phyloP scores from a whole-genome alignment of 2,329 filamentous ascomycete species.

The Scolecobasidium constrictum region DNA sequence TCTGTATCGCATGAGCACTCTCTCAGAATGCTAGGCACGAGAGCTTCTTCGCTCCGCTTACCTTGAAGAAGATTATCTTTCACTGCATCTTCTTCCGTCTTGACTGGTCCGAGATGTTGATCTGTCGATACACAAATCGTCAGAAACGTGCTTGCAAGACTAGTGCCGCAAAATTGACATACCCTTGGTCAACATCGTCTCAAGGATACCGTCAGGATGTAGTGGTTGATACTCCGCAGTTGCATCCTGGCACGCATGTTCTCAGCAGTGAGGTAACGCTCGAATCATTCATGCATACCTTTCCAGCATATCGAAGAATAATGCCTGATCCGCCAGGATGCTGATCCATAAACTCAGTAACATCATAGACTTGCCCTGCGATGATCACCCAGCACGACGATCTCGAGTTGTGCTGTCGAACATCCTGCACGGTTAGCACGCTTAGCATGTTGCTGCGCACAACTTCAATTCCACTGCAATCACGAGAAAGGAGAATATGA shows the following conservation, averaged over 20 bases:
- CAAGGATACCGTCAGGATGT: conserved; percentile 5
- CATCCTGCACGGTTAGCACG: not conserved
- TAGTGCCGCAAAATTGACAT: conserved; percentile 18
- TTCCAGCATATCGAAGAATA: conserved; percentile 8
- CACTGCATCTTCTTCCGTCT: too few species aligned
- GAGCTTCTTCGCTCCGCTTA: too few species aligned
- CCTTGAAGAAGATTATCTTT: too few species aligned
- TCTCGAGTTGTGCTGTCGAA: not conserved
- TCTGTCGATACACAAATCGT: not conserved
- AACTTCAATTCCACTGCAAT: too few species aligned
- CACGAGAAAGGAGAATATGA: too few species aligned
- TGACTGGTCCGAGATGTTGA: conserved; percentile 6
- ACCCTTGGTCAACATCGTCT: conserved; percentile 3
- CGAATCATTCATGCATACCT: not conserved
- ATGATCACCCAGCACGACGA: conserved; percentile 6
- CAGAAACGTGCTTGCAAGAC: conserved; percentile 12
- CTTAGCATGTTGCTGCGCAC: too few species aligned
- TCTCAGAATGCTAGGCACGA: too few species aligned
- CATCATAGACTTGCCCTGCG: conserved; percentile 4
- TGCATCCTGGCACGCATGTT: conserved; percentile 4
- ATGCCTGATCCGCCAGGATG: conserved; percentile 3
- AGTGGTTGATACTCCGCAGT: conserved; percentile 3
- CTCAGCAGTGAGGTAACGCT: not conserved
- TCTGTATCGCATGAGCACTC: too few species aligned
- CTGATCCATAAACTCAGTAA: conserved; percentile 5